Evolutionary conservation across 805 yeast species (phyloP), one percentile per base, ranked within the genome.

Genomic region (Ogataea paraovalis): DNA sequence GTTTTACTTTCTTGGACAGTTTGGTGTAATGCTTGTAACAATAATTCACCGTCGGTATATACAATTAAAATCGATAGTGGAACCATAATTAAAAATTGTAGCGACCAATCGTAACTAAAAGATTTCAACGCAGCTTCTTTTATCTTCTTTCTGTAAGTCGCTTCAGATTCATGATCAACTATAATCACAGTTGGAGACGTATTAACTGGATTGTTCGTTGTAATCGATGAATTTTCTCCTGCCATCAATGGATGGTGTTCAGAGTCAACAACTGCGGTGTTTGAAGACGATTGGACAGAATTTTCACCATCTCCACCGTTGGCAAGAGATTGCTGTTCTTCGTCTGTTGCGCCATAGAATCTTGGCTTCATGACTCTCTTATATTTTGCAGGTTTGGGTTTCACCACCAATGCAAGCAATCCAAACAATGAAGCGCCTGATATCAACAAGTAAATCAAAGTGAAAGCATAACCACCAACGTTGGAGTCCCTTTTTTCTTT

Each of bases 81-180:
- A 13, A 85, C 87, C 16, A 84, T 61, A 1, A 82, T 51, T 28
- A 87, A 54, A 57, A 79, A 88, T 62, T 90, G 96, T 16, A 87
- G 53, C 14, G 83, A 73, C 96, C 97, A 90, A 57, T 85, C 96
- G 59, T 85, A 87, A 37, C 83, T 76, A 41, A 77, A 74, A 4
- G 80, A 76, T 43, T 69, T 71, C 34, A 65, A 46, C 8, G 71
- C 71, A 4, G 65, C 57, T 1, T 50, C 47, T 42, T 63, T 62
- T 41, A 65, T 48, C 12, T 57, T 57, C 14, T 57, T 60, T 25
- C 57, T 44, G 43, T 55, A 60, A 2, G 63, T 55, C 0, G 52
- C 61, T 37, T 56, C 61, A 1, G 61, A 46, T 42, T 56, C 66
- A 42, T 62, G 65, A 14, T 60, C 61, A 36, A 61, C 51, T n/a